Evolutionary conservation across 176 grass and related monocot species (phyloP), one percentile per base, ranked within the genome.

Genomic region (Tillandsia fasciculata): DNA sequence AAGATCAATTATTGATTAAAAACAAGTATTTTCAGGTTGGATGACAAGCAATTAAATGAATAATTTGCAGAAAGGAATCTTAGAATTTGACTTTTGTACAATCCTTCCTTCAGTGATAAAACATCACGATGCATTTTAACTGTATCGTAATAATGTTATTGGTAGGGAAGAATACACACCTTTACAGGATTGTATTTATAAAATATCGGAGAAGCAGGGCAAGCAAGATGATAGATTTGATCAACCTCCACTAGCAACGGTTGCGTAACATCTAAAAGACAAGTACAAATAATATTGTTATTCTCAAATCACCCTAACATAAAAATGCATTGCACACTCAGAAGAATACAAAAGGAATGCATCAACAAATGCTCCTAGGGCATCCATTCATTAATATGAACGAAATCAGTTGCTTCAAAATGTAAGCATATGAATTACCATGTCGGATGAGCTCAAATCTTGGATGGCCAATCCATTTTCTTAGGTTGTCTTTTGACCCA

Each of bases 391-490:
- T 42, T 42, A 7, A 42, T 42, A 42, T 42, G 33, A 42, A 42
- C 33, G 3, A 42, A 42, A 42, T 42, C 33, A 42, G 33, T 7
- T 42, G 33, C 33, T 42, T 3, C 24, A 63, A 51, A 67, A 52
- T 26, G 1, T 65, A 11, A 76, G 26, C 2, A 15, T 75, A 58
- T 23, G 56, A 63, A 69, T 86, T 97, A 97, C 94, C 94, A 68
- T 99, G 95, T 64, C 95, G 85, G 80, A 99, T 94, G 75, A 99
- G 82, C 84, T 99, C 95, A 88, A 99, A 99, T 99, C 95, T 99
- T 26, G 95, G 90, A 77, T 99, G 94, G 3, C 95, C 95, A 4
- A 94, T 94, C 95, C 95, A 99, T 80, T 94, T 99, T 78, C 80
- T 94, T 53, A 99, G 80, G 80, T 99, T 99, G 80, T 99, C 95